A percentile compares a stretch with the other conserved stretches of the same genome.
Evolutionary conservation across 2,329 filamentous ascomycete species (phyloP).

Genomic region (Parascedosporium putredinis): DNA sequence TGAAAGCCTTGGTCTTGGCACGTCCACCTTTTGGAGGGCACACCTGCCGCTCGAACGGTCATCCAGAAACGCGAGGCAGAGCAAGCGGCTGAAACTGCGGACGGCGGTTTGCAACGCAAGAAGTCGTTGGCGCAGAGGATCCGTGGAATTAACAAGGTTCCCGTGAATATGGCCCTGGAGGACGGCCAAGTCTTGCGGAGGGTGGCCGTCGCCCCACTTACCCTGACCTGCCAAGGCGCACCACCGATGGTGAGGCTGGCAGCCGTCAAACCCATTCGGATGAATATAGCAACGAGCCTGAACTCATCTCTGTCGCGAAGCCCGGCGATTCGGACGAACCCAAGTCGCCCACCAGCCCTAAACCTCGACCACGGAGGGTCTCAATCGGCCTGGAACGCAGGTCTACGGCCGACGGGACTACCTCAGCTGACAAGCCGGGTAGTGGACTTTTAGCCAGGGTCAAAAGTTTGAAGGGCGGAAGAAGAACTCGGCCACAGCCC

Average conservation of each 20-base stretch:
- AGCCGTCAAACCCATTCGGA: not conserved
- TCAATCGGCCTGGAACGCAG: constrained; percentile 49
- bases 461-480: constrained; percentile 69
- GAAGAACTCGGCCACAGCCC: constrained; percentile 19
- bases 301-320: constrained; percentile 36
- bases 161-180: constrained; percentile 44
- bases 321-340: constrained; percentile 24
- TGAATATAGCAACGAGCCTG: constrained; percentile 56
- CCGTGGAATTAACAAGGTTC: constrained; percentile 68
- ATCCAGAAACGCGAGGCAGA: constrained; percentile 68
- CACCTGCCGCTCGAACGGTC: constrained; percentile 71
- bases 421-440: constrained; percentile 25
- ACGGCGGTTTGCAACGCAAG: constrained; percentile 67
- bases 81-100: constrained; percentile 46
- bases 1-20: constrained; percentile 74
- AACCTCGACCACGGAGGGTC: constrained; percentile 28
- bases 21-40: constrained; percentile 93
- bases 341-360: constrained; percentile 47
- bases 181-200: constrained; percentile 26
- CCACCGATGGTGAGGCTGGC: constrained; percentile 9
- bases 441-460: constrained; percentile 67
- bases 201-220: constrained; percentile 30
- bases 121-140: constrained; percentile 92
- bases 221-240: constrained; percentile 19
- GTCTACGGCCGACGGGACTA: constrained; percentile 46